Conservation (phyloP, 2,329 filamentous ascomycete genomes). For the Nemania serpens region DNA sequence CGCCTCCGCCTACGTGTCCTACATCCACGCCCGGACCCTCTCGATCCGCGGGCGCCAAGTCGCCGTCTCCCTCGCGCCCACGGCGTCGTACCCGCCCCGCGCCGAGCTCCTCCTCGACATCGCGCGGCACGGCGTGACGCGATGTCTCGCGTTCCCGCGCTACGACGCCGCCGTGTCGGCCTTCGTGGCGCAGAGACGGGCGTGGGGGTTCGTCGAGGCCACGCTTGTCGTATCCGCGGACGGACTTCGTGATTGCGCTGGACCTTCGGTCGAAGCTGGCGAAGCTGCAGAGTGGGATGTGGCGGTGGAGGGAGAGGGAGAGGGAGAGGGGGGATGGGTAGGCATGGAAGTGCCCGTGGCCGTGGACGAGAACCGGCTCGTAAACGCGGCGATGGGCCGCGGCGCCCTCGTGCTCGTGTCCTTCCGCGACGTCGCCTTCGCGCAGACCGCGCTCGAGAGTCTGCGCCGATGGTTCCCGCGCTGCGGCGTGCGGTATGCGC, state of each 20-base stretch:
- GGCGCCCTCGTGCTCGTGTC: background rate
- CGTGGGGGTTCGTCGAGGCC: background rate
- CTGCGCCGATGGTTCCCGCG: background rate
- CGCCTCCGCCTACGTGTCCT: background rate
- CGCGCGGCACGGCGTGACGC: background rate
- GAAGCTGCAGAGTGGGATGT: too few species aligned
- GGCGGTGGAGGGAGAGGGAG: too few species aligned
- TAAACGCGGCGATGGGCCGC: too few species aligned
- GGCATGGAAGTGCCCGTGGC: too few species aligned
- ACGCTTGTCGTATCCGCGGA: too few species aligned
- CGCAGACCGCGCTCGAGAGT: background rate
- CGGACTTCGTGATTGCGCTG: too few species aligned
- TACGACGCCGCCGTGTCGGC: background rate
- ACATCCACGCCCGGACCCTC: background rate
- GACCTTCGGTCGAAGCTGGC: too few species aligned
- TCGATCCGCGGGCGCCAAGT: background rate
- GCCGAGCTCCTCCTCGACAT: background rate
- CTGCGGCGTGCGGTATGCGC: background rate
- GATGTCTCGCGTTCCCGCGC: background rate
- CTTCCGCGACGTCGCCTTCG: conserved; percentile 11
- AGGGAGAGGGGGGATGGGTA: too few species aligned
- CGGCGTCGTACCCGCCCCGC: conserved; percentile 16
- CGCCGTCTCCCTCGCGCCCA: background rate
- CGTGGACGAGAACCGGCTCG: background rate
- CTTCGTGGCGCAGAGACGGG: background rate